phyloP scores from a whole-genome alignment of 148 eudicot genomes.

The Bassia scoparia region DNA sequence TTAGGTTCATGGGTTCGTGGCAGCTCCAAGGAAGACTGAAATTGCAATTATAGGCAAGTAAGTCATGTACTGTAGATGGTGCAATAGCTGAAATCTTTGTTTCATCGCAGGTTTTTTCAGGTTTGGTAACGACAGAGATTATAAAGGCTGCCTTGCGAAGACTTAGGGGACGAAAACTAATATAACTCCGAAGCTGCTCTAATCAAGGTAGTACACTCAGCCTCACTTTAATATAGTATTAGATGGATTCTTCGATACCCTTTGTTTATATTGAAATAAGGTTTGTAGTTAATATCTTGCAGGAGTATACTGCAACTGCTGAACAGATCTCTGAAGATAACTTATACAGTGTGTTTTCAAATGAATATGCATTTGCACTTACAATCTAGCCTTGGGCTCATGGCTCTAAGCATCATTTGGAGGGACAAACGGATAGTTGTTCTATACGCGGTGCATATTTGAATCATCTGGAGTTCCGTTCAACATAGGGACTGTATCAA shows the following conservation, averaged over 20 bases:
- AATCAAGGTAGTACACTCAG: constrained; percentile 41
- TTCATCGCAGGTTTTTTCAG: constrained; percentile 45
- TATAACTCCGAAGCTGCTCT: constrained; percentile 59
- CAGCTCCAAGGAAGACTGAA: background rate
- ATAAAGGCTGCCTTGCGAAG: constrained; percentile 36
- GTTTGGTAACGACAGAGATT: constrained; percentile 44
- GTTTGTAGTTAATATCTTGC: background rate
- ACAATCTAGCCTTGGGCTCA: constrained; percentile 49
- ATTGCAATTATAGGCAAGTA: background rate
- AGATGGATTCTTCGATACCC: background rate
- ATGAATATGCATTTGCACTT: constrained; percentile 47
- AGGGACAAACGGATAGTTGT: constrained; percentile 58
- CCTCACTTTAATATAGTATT: background rate
- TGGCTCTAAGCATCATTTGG: constrained; percentile 45
- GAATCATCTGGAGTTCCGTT: constrained; percentile 52
- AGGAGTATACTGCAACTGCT: constrained; percentile 41
- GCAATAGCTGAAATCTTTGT: background rate
- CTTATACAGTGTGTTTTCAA: constrained; percentile 38
- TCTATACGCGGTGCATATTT: constrained; percentile 48
- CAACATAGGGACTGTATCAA: constrained; percentile 41
- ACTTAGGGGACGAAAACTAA: constrained; percentile 55
- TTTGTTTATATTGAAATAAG: background rate
- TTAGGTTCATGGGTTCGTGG: too few relatives aligned
- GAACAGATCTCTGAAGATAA: constrained; percentile 31
- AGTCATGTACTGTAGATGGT: background rate